Base-by-base conservation (phyloP, 352 stramenopile genomes). In the Elongisporangium senticosum region DNA sequence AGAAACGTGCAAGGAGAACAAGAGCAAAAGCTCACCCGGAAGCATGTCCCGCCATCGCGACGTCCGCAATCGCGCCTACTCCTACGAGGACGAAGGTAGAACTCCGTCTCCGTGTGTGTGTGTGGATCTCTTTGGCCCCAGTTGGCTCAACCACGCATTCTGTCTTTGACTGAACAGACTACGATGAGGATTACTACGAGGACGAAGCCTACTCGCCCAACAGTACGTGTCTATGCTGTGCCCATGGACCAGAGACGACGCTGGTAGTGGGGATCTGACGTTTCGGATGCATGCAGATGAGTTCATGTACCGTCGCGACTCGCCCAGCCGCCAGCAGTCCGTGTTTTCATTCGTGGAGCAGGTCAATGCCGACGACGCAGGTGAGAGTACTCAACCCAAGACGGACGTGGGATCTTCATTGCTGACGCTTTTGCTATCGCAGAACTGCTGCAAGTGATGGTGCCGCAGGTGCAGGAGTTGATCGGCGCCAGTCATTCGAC, bases 21-120 rank as follows among this genome's bases (percentile, higher is more conserved):
- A 5, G 33, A 43, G 33, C 33, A 4, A 14, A 43, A 17, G 33
- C 33, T 6, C 55, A 26, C n/a, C 56, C 28, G 22, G 14, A 39
- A 61, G 39, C 59, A 95, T 95, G 86, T 92, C 81, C 14, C 86
- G 86, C 68, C 86, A 95, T 52, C 83, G 86, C 63, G 84, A 90
- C 68, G 68, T 95, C 24, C 86, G 86, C 58, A 93, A 93, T 72
- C 86, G 86, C 73, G 84, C 82, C 60, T 95, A 93, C 69, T 95
- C 86, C 56, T 95, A 93, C 71, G 86, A 95, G 53, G 83, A 93
- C 54, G 86, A 93, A 75, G 84, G 85, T 86, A 57, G 56, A 59
- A 62, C 15, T 10, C n/a, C 13, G 43, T 13, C 10, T 43, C 39
- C 28, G 0, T 6, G 3, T 10, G 8, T 54, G 2, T 57, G 10